Evolutionary conservation across 1,284 basidiomycete species (phyloP), one percentile per base, ranked within the genome.

Genomic region (Nidula niveotomentosa): DNA sequence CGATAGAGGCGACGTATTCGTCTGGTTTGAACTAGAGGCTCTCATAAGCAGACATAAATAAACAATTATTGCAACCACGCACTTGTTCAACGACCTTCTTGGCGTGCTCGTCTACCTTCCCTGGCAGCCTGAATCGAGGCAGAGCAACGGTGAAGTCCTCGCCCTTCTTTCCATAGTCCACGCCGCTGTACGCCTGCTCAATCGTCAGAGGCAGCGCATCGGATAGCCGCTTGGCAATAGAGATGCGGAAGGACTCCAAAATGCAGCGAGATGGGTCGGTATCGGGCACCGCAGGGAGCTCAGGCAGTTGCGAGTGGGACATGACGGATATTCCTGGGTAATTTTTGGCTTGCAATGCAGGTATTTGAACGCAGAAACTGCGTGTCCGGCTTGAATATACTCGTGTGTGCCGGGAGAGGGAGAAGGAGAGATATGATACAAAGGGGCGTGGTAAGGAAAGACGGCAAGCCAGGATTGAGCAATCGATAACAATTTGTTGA

Each of bases 71-170:
- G 34, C 33, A 46, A 15, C 39, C 49, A 67, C 88, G 67, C 62
- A 94, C 94, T 64, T 84, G 80, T 39, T 81, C 83, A 12, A 88
- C 76, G 37, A 98, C 88, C 70, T 88, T 86, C 60, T 83, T 78
- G 1, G 89, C 93, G 41, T 91, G 78, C 51, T 91, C 88, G 54
- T 92, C 88, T 1, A 90, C 81, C 66, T 96, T 96, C 43, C 87
- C 93, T 4, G 87, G 86, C 49, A 98, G 79, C 61, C 92, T 83
- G 76, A 96, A 98, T 55, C 96, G 84, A 30, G 96, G 93, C 44
- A 98, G 73, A 4, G 97, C 95, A 35, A 99, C 84, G 0, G 91
- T 93, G 64, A 97, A 94, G 75, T 99, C 96, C 48, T 84, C 87
- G 13, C 91, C 93, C 74, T 96, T 96, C 75, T 94, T 95, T 49